Evolutionary conservation across 2,329 filamentous ascomycete genomes (phyloP).

Genomic region (Rutstroemia sp.): DNA sequence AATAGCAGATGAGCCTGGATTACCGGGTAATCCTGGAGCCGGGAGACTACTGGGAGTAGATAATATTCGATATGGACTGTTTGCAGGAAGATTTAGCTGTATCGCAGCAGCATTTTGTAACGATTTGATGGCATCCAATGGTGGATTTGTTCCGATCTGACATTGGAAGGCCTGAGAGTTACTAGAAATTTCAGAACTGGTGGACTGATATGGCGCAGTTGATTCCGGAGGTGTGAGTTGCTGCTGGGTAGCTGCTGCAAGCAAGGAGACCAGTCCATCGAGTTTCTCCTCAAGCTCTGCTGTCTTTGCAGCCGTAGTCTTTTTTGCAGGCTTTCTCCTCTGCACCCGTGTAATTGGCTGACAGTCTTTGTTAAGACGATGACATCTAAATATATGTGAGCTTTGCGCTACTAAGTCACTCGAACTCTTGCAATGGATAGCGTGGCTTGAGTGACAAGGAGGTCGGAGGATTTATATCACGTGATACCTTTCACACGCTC

Average conservation of each 20-base stretch:
- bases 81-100: not conserved
- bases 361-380: slow-evolving; percentile 12
- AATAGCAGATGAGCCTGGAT: not conserved
- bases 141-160: not conserved
- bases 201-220: not conserved
- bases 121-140: not conserved
- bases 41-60: not conserved
- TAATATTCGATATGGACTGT: not conserved
- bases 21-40: not conserved
- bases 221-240: not conserved
- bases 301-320: slow-evolving; percentile 11
- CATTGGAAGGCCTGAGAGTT: not conserved
- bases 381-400: slow-evolving; percentile 4
- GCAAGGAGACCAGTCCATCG: slow-evolving; percentile 11
- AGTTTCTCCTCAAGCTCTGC: slow-evolving; percentile 16
- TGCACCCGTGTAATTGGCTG: slow-evolving; percentile 9
- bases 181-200: not conserved
- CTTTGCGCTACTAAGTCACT: not conserved
- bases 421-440: not conserved
- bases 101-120: not conserved
- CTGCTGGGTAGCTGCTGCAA: not conserved
- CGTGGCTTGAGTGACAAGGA: not conserved
- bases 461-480: not conserved
- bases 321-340: slow-evolving; percentile 9
- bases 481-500: slow-evolving; percentile 6